A percentile compares a stretch with the other conserved stretches of the same genome.
These are phyloP conservation scores for Populus nigra DNA, from an alignment of 345 rosid genomes.

Conservation along the genomic window DNA sequence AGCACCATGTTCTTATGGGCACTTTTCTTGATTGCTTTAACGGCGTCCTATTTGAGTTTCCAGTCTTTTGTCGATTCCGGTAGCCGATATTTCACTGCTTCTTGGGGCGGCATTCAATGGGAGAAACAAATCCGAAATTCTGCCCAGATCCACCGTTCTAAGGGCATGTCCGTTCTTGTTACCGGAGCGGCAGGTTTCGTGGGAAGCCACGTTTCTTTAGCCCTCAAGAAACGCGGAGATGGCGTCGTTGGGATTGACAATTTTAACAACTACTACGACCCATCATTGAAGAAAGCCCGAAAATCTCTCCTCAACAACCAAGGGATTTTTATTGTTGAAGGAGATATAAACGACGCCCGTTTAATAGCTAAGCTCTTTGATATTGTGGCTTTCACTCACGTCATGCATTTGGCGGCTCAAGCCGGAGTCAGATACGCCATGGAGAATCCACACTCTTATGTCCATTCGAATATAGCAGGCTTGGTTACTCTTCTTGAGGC, in stretches of 20 bases:
- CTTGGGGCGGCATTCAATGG: conserved; percentile 34
- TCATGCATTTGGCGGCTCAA: conserved; percentile 43
- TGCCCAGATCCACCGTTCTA: conserved; percentile 19
- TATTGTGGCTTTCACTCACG: conserved; percentile 34
- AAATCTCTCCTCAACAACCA: conserved; percentile 18
- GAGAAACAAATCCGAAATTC: conserved; percentile 29
- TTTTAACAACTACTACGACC: conserved; percentile 32
- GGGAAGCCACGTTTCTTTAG: conserved; percentile 37
- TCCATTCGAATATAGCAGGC: conserved; percentile 33
- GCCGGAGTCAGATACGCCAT: conserved; percentile 44
- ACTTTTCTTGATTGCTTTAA: conserved; percentile 74
- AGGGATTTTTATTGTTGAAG: conserved; percentile 31
- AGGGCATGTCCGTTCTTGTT: conserved; percentile 31
- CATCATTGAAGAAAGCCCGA: conserved; percentile 30
- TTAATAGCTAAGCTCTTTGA: conserved; percentile 32
- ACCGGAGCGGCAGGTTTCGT: conserved; percentile 44
- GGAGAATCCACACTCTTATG: conserved; percentile 37
- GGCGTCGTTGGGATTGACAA: conserved; percentile 41
- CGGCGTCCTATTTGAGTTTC: conserved; percentile 82
- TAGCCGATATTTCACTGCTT: conserved; percentile 30
- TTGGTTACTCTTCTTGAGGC: conserved; percentile 28
- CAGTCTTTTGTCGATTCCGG: conserved; percentile 73
- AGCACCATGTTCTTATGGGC: conserved; percentile 93
- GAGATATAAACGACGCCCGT: conserved; percentile 32
- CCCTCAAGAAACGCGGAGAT: conserved; percentile 37